These are phyloP conservation scores for Rubia peregrina DNA, from an alignment of 305 asterid species.

Conservation along the genomic window DNA sequence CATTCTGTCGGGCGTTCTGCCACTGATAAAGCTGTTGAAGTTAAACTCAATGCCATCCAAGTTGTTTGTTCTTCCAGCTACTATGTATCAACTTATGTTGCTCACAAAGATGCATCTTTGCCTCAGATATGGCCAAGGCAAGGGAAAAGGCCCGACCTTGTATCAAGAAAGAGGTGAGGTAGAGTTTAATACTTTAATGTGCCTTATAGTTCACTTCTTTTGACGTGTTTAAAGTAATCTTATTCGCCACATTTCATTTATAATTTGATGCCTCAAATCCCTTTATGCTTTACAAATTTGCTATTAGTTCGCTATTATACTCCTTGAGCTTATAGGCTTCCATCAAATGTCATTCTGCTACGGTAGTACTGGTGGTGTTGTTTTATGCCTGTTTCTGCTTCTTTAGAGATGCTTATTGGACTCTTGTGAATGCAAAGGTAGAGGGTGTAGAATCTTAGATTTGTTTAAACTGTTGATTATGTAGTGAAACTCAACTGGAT, in stretches of 20 bases:
- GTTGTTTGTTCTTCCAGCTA: slow-evolving; percentile 91
- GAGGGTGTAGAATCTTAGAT: neutral
- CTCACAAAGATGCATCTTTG: slow-evolving; percentile 81
- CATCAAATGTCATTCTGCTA: neutral
- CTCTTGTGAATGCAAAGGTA: neutral
- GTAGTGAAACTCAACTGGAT: neutral
- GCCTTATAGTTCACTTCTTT: slow-evolving; percentile 11
- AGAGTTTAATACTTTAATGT: slow-evolving; percentile 13
- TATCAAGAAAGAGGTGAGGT: slow-evolving; percentile 42
- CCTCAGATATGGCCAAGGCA: slow-evolving; percentile 96
- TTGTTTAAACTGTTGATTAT: neutral
- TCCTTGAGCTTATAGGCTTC: neutral
- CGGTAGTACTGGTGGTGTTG: neutral
- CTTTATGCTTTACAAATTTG: neutral
- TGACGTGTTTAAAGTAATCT: neutral
- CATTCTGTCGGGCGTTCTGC: slow-evolving; percentile 84
- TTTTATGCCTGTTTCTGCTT: neutral
- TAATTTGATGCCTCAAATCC: neutral
- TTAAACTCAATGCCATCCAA: slow-evolving; percentile 69
- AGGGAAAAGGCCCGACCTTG: slow-evolving; percentile 40
- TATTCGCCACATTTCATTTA: neutral
- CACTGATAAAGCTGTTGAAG: slow-evolving; percentile 57
- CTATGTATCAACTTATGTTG: slow-evolving; percentile 52
- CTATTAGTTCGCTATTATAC: neutral
- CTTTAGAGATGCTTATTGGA: slow-evolving; percentile 1